phyloP scores from a whole-genome alignment of 352 stramenopile species.

The Plasmopara muralis region DNA sequence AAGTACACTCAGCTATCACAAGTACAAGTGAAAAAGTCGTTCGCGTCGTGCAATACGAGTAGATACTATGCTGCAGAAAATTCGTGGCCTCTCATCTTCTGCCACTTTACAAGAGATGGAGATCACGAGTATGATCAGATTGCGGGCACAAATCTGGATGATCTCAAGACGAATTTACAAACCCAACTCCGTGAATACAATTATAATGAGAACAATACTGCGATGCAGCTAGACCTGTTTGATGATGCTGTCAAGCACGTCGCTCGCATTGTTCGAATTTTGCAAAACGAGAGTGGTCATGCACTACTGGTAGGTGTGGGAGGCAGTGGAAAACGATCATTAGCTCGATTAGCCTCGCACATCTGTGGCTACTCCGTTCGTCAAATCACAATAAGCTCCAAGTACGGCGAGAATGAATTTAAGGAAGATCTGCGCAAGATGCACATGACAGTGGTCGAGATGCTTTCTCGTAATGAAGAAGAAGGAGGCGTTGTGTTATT shows the following conservation, averaged over 20 bases:
- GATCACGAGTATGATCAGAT: constrained; percentile 93
- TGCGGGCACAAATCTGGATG: constrained; percentile 80
- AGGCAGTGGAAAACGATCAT: constrained; percentile 90
- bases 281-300: constrained; percentile 86
- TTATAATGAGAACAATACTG: constrained; percentile 93
- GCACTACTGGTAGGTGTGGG: constrained; percentile 92
- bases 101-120: constrained; percentile 92
- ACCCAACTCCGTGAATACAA: constrained; percentile 92
- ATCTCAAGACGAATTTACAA: constrained; percentile 87
- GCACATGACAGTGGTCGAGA: constrained; percentile 91
- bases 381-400: constrained; percentile 93
- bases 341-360: constrained; percentile 89
- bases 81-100: constrained; percentile 93
- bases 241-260: constrained; percentile 96
- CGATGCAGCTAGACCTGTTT: constrained; percentile 96
- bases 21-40: constrained; percentile 91
- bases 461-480: constrained; percentile 79
- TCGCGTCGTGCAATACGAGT: constrained; percentile 87
- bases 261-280: constrained; percentile 91
- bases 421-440: constrained; percentile 95
- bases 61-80: constrained; percentile 93
- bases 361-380: constrained; percentile 89
- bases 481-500: constrained; percentile 91
- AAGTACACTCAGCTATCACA: constrained; percentile 94
- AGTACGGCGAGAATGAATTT: constrained; percentile 93